These are phyloP conservation scores for Eutrema heterophyllum DNA, from an alignment of 345 rosid species.

Conservation along the genomic window DNA sequence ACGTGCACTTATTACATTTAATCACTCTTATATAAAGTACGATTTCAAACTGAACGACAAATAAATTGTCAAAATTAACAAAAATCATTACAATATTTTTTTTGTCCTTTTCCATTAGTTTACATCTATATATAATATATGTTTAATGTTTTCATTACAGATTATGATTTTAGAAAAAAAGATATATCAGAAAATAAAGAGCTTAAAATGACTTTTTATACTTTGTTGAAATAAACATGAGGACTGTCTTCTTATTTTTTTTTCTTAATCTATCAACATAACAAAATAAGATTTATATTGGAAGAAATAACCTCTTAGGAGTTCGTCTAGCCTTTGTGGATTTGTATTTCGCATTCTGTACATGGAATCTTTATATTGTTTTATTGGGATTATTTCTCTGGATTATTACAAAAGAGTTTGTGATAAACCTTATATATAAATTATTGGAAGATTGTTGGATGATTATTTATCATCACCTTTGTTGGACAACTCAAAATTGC, in stretches of 20 bases:
- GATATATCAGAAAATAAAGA: neutral
- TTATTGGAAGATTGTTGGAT: neutral
- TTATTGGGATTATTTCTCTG: neutral
- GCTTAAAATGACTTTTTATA: neutral
- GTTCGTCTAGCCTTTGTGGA: neutral
- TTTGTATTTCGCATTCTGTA: neutral
- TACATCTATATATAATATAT: neutral
- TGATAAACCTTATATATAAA: too few species aligned
- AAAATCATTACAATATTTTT: neutral
- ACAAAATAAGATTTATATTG: neutral
- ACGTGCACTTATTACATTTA: constrained; percentile 18
- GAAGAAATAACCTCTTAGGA: neutral
- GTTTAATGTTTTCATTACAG: neutral
- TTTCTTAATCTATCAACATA: neutral
- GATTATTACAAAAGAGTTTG: neutral
- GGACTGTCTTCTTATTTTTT: neutral
- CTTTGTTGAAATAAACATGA: neutral
- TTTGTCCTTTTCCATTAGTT: neutral
- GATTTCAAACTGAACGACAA: neutral
- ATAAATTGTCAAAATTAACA: neutral
- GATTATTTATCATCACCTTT: neutral
- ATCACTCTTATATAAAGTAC: neutral
- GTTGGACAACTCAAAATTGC: neutral
- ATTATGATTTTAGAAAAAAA: neutral
- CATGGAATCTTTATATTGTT: neutral